phyloP scores from a whole-genome alignment of 2,329 filamentous ascomycete species.

The Trichoderma sp. region DNA sequence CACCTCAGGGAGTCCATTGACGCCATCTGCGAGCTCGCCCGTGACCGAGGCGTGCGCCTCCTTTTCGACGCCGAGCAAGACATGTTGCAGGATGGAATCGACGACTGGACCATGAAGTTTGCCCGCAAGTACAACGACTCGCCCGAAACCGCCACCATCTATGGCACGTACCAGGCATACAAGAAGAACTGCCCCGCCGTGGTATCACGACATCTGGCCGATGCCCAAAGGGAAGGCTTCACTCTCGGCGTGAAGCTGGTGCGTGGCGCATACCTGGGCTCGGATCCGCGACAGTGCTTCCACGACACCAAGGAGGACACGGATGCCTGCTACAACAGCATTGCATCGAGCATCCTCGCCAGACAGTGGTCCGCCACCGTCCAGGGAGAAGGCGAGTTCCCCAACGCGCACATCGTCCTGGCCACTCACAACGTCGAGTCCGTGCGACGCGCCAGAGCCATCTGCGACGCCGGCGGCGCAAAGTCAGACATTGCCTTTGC shows the following conservation, averaged over 20 bases:
- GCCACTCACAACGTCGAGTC: constrained; percentile 82
- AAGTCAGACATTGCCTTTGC: constrained; percentile 51
- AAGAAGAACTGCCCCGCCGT: constrained; percentile 64
- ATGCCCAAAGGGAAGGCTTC: constrained; percentile 63
- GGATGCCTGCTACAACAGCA: constrained; percentile 71
- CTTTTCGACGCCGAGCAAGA: constrained; percentile 88
- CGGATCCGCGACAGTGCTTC: constrained; percentile 71
- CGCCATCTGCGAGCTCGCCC: constrained; percentile 73
- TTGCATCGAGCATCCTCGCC: constrained; percentile 68
- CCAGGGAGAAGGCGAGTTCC: constrained; percentile 52
- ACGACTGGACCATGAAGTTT: constrained; percentile 77
- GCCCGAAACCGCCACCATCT: constrained; percentile 70
- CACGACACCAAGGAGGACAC: constrained; percentile 74
- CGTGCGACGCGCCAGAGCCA: constrained; percentile 60
- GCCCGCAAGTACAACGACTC: constrained; percentile 75
- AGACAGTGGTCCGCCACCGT: constrained; percentile 50
- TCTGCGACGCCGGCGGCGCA: constrained; percentile 52
- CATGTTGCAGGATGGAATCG: constrained; percentile 76
- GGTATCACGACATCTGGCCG: constrained; percentile 62
- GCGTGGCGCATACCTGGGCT: constrained; percentile 72
- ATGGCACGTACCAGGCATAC: constrained; percentile 80
- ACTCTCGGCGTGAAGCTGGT: constrained; percentile 76
- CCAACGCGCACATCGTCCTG: constrained; percentile 67
- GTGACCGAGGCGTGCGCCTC: constrained; percentile 69
- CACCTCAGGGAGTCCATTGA: constrained; percentile 72